Conservation (phyloP, 352 stramenopile genomes). For the Globisporangium takayamanum region DNA sequence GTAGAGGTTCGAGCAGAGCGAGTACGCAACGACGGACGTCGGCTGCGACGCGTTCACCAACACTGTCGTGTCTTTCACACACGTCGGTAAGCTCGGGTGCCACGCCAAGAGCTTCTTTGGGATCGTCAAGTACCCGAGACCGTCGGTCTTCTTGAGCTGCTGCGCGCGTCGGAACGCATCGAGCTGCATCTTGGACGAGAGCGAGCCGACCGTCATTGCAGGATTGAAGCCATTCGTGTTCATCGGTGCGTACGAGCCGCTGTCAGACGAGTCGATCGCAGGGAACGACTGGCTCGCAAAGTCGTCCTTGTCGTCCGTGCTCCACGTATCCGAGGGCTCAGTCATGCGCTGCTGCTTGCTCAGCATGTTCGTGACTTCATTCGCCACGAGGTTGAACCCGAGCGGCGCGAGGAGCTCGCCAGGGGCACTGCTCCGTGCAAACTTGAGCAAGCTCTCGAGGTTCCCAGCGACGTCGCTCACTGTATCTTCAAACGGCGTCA, state of each 20-base stretch:
- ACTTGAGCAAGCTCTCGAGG: conserved; percentile 61
- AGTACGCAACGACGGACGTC: conserved; percentile 83
- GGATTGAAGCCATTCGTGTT: conserved; percentile 18
- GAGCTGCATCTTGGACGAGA: conserved; percentile 50
- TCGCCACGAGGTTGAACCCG: conserved; percentile 48
- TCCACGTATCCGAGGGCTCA: conserved; percentile 54
- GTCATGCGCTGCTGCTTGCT: conserved; percentile 21
- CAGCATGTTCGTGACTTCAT: conserved; percentile 73
- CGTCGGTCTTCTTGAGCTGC: conserved; percentile 53
- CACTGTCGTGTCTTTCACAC: conserved; percentile 65
- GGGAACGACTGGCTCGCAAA: conserved; percentile 62
- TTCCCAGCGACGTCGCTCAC: conserved; percentile 44
- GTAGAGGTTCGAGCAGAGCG: conserved; percentile 79
- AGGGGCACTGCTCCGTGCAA: conserved; percentile 52
- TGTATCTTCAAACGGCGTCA: conserved; percentile 40
- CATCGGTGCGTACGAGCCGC: conserved; percentile 19
- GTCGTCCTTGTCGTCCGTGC: conserved; percentile 58
- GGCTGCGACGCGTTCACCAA: conserved; percentile 76
- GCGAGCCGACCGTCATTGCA: conserved; percentile 59
- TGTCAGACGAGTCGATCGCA: conserved; percentile 42
- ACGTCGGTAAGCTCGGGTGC: conserved; percentile 69
- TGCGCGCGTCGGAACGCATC: conserved; percentile 62
- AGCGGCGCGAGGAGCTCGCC: conserved; percentile 23
- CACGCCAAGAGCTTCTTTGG: conserved; percentile 75
- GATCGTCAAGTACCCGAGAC: conserved; percentile 64